Evolutionary conservation across 192 early-diverging fungal genomes (phyloP), one percentile per base, ranked within the genome.

Genomic region (Mortierella hygrophila): DNA sequence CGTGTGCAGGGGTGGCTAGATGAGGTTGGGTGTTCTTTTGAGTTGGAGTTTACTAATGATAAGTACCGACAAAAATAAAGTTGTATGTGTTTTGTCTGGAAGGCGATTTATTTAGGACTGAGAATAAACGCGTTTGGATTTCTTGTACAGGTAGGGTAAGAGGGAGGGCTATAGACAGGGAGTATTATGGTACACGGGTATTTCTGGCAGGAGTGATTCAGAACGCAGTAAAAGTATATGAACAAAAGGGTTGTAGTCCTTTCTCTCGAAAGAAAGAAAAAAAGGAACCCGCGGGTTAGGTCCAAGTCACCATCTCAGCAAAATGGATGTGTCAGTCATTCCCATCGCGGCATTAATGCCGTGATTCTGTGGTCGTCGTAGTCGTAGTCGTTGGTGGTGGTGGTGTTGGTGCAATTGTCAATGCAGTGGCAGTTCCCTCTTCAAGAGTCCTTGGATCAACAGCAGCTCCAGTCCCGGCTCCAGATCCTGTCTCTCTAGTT

Each of bases 141-240:
- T 26, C 52, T 16, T 55, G 52, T 55, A 57, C 55, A 57, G n/a
- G 55, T 57, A 23, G 10, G 23, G 23, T 7, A 26, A 11, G 57
- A 11, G 1, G 60, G 2, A 32, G 26, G 29, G 55, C 55, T 65
- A 65, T 32, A 29, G 26, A 65, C n/a, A 65, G 60, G 60, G 26
- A 32, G 29, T 46, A 11, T 0, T 65, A 65, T 32, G n/a, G 13
- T 65, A 65, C 60, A 65, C 13, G 60, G 60, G 29, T 65, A 65
- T 65, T 65, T 65, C 60, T 65, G 60, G 60, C 29, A 65, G 29
- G 60, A 65, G 60, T 65, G 60, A 65, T 65, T 52, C 32, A 65
- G 60, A 26, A 35, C 26, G 26, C 10, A 32, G 13, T 0, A 65
- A 65, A 29, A 65, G 13, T 65, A 65, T 65, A 65, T 65, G 60